These are phyloP conservation scores for Metschnikowia lunata DNA, from an alignment of 805 yeast genomes.

Conservation along the genomic window DNA sequence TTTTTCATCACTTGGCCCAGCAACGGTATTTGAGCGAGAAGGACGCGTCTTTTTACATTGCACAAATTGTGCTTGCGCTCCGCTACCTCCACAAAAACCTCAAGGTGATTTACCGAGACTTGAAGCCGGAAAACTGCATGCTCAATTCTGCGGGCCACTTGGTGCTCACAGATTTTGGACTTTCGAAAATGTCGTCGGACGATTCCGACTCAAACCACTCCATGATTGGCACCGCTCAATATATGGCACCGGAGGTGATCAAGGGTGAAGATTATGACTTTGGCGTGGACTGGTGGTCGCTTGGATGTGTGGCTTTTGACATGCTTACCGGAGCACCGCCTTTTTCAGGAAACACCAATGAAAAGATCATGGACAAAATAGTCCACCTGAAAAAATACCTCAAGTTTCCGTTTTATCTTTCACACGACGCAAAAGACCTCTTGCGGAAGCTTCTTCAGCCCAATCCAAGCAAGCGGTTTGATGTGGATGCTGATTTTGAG, in stretches of 20 bases:
- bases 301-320: conserved; percentile 79
- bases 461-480: conserved; percentile 57
- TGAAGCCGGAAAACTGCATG: conserved; percentile 46
- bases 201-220: conserved; percentile 42
- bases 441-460: conserved; percentile 61
- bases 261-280: conserved; percentile 74
- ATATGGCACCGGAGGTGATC: conserved; percentile 87
- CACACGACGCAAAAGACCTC: conserved; percentile 77
- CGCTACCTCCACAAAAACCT: conserved; percentile 21
- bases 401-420: conserved; percentile 67
- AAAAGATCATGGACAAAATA: conserved; percentile 71
- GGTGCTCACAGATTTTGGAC: conserved; percentile 43
- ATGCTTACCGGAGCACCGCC: conserved; percentile 86
- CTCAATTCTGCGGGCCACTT: conserved; percentile 37
- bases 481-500: conserved; percentile 49
- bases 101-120: conserved; percentile 40
- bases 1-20: conserved; percentile 60
- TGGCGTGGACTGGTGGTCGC: conserved; percentile 89
- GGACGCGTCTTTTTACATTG: conserved; percentile 18
- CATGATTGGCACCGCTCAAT: conserved; percentile 73
- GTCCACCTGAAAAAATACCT: conserved; percentile 54
- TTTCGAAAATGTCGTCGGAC: conserved; percentile 32
- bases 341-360: conserved; percentile 77
- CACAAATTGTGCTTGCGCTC: conserved; percentile 17
- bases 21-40: conserved; percentile 18